phyloP scores from a whole-genome alignment of 208 protist species.

The Histomonas meleagridis region DNA sequence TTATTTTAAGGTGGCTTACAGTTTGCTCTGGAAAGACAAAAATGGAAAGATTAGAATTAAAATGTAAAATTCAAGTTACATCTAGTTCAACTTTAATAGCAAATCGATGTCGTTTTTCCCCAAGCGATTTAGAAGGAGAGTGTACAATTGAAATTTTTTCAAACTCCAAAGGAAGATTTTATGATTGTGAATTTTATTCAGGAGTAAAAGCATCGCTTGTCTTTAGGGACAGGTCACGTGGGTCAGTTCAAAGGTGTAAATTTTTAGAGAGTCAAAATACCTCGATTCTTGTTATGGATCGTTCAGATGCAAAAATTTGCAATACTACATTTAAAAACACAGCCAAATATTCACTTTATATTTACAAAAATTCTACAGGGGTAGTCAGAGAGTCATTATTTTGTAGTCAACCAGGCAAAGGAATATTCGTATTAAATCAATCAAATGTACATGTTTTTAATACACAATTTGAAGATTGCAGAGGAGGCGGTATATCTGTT shows the following conservation, averaged over 20 bases:
- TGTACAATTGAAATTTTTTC: constrained; percentile 19
- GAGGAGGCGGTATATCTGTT: background rate
- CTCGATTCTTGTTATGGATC: background rate
- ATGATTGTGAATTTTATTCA: background rate
- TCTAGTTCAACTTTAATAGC: too few relatives aligned
- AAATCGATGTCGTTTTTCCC: too few relatives aligned
- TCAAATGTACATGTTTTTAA: background rate
- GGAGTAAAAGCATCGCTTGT: background rate
- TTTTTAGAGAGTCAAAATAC: background rate
- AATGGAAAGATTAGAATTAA: too few relatives aligned
- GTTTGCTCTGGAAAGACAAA: too few relatives aligned
- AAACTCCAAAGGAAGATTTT: background rate
- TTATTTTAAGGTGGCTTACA: too few relatives aligned
- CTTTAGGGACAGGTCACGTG: background rate
- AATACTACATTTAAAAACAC: background rate
- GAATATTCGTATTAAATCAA: background rate
- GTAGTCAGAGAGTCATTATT: background rate
- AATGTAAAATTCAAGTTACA: too few relatives aligned
- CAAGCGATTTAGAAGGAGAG: background rate
- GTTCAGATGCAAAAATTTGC: background rate
- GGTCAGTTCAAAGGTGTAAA: background rate
- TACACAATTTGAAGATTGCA: background rate
- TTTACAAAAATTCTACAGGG: background rate
- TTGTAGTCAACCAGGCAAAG: background rate
- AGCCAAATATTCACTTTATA: background rate